Evolutionary conservation across 352 stramenopile species (phyloP).

Genomic region (Globisporangium orthogonon): DNA sequence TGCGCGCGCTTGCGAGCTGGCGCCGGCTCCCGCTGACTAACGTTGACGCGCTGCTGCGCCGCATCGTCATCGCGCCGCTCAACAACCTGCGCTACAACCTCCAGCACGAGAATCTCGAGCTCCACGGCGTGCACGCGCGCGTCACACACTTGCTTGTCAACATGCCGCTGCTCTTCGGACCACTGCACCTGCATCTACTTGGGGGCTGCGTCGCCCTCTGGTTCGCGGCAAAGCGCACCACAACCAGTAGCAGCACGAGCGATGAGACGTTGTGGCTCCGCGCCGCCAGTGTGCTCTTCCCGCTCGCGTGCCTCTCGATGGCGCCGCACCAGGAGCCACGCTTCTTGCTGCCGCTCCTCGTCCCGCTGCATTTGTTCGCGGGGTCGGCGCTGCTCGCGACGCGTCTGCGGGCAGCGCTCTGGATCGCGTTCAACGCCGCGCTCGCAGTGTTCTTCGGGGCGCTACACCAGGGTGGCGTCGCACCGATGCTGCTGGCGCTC

Average conservation of each 20-base stretch:
- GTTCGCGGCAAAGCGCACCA: not conserved
- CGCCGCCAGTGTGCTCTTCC: conserved; percentile 44
- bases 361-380: conserved; percentile 76
- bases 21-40: not conserved
- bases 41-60: conserved; percentile 3
- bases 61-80: conserved; percentile 47
- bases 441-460: conserved; percentile 62
- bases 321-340: conserved; percentile 93
- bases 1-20: conserved; percentile 4
- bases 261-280: conserved; percentile 9
- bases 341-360: conserved; percentile 84
- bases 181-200: conserved; percentile 64
- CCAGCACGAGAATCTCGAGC: conserved; percentile 81
- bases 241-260: no score
- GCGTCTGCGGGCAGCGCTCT: conserved; percentile 17
- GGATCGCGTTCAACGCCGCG: conserved; percentile 44
- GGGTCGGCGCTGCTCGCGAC: conserved; percentile 4
- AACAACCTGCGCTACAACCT: conserved; percentile 94
- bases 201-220: conserved; percentile 4
- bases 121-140: conserved; percentile 89
- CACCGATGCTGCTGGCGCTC: conserved; percentile 51
- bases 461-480: conserved; percentile 63
- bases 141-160: conserved; percentile 88
- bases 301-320: conserved; percentile 78
- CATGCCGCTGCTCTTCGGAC: conserved; percentile 91